These are phyloP conservation scores for Aspergillus quadrilineatus DNA, from an alignment of 2,329 filamentous ascomycete genomes.

Conservation along the genomic window DNA sequence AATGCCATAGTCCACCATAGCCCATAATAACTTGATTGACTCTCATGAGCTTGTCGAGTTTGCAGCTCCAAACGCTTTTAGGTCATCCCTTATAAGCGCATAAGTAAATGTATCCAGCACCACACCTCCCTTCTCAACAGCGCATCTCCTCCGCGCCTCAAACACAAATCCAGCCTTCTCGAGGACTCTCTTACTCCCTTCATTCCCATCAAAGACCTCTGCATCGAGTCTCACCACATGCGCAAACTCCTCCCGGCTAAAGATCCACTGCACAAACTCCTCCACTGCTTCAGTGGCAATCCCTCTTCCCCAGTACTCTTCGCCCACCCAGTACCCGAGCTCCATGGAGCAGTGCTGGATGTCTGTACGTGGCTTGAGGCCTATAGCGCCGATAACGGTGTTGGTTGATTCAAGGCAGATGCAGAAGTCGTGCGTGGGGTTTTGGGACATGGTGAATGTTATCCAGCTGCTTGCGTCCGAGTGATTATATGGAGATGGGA, in stretches of 20 bases:
- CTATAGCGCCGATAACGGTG: constrained; percentile 8
- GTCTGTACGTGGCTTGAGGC: neutral
- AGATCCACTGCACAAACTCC: constrained; percentile 5
- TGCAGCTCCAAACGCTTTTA: neutral
- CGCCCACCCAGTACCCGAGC: constrained; percentile 15
- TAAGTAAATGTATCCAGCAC: constrained; percentile 9
- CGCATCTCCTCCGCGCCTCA: constrained; percentile 8
- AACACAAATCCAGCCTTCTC: constrained; percentile 11
- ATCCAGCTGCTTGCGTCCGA: constrained; percentile 6
- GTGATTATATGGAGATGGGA: constrained; percentile 10
- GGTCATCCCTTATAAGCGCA: constrained; percentile 2
- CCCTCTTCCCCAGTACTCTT: constrained; percentile 11
- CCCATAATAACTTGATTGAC: too few relatives aligned
- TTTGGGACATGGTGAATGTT: neutral
- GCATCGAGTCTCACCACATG: constrained; percentile 11
- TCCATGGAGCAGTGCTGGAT: constrained; percentile 11
- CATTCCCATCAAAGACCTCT: constrained; percentile 10
- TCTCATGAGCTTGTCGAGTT: too few relatives aligned
- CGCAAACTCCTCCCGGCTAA: neutral
- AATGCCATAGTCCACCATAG: too few relatives aligned
- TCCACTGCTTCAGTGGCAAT: constrained; percentile 11
- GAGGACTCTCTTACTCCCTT: constrained; percentile 10
- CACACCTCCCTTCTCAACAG: constrained; percentile 9
- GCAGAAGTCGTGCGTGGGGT: neutral
- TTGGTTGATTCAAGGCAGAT: neutral